phyloP scores from a whole-genome alignment of 805 yeast genomes.

The Yarrowia divulgata region DNA sequence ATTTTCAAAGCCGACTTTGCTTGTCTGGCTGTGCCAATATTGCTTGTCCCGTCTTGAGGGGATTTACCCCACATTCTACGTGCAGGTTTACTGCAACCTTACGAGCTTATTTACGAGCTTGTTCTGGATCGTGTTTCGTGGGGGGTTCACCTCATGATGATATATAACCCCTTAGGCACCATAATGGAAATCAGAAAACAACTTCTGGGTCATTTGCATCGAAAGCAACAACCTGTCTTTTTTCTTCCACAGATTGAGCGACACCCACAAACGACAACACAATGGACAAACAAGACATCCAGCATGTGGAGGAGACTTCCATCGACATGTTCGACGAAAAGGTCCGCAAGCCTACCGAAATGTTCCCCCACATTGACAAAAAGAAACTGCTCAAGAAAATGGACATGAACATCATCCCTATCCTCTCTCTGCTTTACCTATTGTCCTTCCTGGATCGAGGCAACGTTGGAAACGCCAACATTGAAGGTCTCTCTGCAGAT shows the following conservation, averaged over 20 bases:
- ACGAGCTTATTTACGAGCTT: background rate
- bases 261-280: background rate
- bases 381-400: conserved; percentile 39
- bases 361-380: conserved; percentile 29
- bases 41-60: conserved; percentile 14
- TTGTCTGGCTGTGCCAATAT: background rate
- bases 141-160: background rate
- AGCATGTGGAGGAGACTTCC: background rate
- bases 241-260: background rate
- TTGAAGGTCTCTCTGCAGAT: conserved; percentile 58
- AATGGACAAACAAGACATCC: conserved; percentile 17
- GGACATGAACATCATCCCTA: conserved; percentile 36
- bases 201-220: background rate
- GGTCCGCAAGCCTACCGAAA: conserved; percentile 11
- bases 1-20: background rate
- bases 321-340: background rate
- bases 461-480: conserved; percentile 60
- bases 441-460: conserved; percentile 55
- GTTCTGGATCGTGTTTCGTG: background rate
- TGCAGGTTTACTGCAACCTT: background rate
- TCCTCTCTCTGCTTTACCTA: conserved; percentile 35
- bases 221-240: conserved; percentile 3
- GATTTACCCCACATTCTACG: conserved; percentile 20
- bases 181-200: background rate
- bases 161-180: background rate